A percentile compares a stretch with the other conserved stretches of the same genome.
Conservation (phyloP, 805 yeast genomes). For the Ogataea dorogensis region DNA sequence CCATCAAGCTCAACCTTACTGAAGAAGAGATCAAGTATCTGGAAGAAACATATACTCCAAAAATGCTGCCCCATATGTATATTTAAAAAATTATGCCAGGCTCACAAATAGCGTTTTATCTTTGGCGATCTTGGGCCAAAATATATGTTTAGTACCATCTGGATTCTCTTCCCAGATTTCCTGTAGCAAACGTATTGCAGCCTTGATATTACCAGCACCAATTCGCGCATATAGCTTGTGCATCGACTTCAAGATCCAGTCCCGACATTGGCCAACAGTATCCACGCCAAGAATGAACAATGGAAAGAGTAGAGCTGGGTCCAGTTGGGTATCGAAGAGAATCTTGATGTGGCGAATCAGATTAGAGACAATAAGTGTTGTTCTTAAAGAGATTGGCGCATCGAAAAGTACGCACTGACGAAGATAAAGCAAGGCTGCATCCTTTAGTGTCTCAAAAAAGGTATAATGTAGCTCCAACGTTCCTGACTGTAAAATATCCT, state of each 20-base stretch:
- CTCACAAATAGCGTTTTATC: slow-evolving; percentile 4
- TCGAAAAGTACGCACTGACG: slow-evolving; percentile 10
- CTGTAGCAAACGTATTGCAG: slow-evolving; percentile 2
- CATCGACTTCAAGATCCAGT: slow-evolving; percentile 8
- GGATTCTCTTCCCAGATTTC: slow-evolving; percentile 13
- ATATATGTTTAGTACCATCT: slow-evolving; percentile 10
- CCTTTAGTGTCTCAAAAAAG: slow-evolving; percentile 9
- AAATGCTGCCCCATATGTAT: slow-evolving; percentile 1
- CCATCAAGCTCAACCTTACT: slow-evolving; percentile 40
- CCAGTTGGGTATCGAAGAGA: slow-evolving; percentile 9
- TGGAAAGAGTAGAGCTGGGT: slow-evolving; percentile 11
- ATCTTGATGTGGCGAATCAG: slow-evolving; percentile 1
- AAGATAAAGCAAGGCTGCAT: slow-evolving; percentile 6
- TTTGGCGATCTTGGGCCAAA: slow-evolving; percentile 11
- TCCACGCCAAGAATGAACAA: slow-evolving; percentile 12
- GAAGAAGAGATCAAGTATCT: slow-evolving; percentile 36
- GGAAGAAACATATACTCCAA: slow-evolving; percentile 36
- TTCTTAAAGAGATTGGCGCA: slow-evolving; percentile 8
- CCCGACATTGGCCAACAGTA: slow-evolving; percentile 2
- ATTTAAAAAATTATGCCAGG: slow-evolving; percentile 5
- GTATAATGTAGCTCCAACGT: slow-evolving; percentile 7
- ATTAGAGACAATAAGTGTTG: slow-evolving; percentile 7
- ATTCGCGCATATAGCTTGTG: slow-evolving; percentile 3
- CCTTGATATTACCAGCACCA: slow-evolving; percentile 11
- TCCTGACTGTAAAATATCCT: slow-evolving; percentile 8